Evolutionary conservation across 2,329 filamentous ascomycete species (phyloP), one percentile per base, ranked within the genome.

Genomic region (Rachicladosporium sp.): DNA sequence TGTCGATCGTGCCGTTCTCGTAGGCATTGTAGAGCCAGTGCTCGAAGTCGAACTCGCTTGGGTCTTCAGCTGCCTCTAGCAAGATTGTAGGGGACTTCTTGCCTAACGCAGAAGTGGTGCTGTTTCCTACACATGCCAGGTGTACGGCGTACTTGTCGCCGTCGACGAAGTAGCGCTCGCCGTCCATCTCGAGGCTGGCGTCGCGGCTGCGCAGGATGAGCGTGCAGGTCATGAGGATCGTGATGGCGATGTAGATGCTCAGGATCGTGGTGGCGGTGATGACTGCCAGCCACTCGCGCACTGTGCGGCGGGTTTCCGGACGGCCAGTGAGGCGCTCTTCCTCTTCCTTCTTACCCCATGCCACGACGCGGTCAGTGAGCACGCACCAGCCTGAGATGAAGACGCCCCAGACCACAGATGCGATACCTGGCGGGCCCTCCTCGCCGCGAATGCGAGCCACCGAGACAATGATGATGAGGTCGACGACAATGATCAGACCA

Each of bases 321-420:
- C 88, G 81, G 8, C 91, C 91, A 1, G 89, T 96, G 12, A 96
- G 68, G 19, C 91, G 78, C 58, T 94, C 81, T 58, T 98, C 91
- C 59, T 96, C 91, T 52, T 95, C 86, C 1, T 70, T 71, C 62
- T 96, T 96, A 41, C 89, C 91, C 81, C 86, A 93, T 53, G 82
- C 74, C 6, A 98, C 91, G 4, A 83, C 77, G 35, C 81, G 73
- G 55, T 94, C 89, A 5, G 81, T 83, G 6, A 80, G 53, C 12
- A 95, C 68, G 15, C 82, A 82, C 77, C 86, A 96, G 2, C 82
- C 59, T 29, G 81, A 74, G 56, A 93, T 84, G 34, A 91, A 47
- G 3, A 86, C 69, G 12, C 85, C 83, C 88, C 83, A 95, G 10
- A 85, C 64, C 3, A 89, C 82, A 33, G 83, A 91, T 7, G 76